A percentile compares a stretch with the other conserved stretches of the same genome.
These are phyloP conservation scores for Candida caryicola DNA, from an alignment of 805 yeast species.

Conservation along the genomic window DNA sequence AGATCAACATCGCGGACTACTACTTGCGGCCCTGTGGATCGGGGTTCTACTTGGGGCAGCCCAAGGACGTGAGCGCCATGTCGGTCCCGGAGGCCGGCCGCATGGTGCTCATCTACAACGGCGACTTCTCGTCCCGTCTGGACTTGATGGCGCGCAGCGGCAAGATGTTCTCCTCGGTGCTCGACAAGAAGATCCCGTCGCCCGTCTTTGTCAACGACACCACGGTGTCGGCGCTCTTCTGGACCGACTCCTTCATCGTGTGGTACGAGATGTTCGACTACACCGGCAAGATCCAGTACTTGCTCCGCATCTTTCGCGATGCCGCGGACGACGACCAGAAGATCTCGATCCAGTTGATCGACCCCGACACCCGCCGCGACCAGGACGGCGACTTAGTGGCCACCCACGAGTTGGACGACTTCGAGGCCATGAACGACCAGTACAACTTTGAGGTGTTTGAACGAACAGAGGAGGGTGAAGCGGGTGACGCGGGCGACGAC, in stretches of 20 bases:
- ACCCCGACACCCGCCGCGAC: constrained; percentile 31
- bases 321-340: constrained; percentile 13
- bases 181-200: constrained; percentile 27
- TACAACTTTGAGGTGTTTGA: constrained; percentile 26
- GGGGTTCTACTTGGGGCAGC: constrained; percentile 30
- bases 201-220: constrained; percentile 15
- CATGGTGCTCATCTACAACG: constrained; percentile 23
- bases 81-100: constrained; percentile 17
- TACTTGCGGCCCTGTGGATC: constrained; percentile 24
- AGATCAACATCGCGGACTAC: constrained; percentile 28
- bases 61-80: constrained; percentile 13
- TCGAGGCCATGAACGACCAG: constrained; percentile 20
- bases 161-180: constrained; percentile 15
- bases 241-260: constrained; percentile 31
- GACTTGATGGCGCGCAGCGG: constrained; percentile 22
- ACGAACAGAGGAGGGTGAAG: not conserved
- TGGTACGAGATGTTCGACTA: constrained; percentile 40
- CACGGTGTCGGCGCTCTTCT: constrained; percentile 9
- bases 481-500: not conserved
- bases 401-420: constrained; percentile 15
- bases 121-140: constrained; percentile 8
- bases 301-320: constrained; percentile 25
- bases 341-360: constrained; percentile 22
- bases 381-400: constrained; percentile 26
- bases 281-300: constrained; percentile 27